Percentiles rank a stretch among this genome's conserved stretches.
Conservation (phyloP, 345 rosid genomes). For the Clausena lansium region DNA sequence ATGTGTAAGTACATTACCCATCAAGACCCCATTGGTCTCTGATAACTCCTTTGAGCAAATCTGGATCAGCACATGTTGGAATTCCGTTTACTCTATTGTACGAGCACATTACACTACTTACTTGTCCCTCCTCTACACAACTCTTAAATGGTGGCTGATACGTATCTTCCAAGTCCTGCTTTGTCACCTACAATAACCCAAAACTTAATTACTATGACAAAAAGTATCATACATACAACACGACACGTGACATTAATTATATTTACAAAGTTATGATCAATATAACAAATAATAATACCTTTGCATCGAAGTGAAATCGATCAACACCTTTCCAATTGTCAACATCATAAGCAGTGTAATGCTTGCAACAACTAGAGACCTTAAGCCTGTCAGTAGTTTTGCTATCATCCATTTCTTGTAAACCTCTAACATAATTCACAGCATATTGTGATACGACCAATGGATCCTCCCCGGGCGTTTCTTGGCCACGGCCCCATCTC, state of each 20-base stretch:
- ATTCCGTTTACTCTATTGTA: slow-evolving; percentile 44
- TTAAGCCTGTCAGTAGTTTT: slow-evolving; percentile 22
- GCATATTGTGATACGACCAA: slow-evolving; percentile 39
- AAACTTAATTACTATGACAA: too few species aligned
- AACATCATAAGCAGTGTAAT: slow-evolving; percentile 47
- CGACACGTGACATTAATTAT: not conserved
- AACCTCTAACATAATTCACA: slow-evolving; percentile 45
- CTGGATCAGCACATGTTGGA: slow-evolving; percentile 40
- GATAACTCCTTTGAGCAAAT: slow-evolving; percentile 31
- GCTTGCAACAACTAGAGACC: slow-evolving; percentile 49
- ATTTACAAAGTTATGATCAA: too few species aligned
- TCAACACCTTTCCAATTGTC: slow-evolving; percentile 39
- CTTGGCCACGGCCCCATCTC: slow-evolving; percentile 56
- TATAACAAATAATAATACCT: slow-evolving; percentile 17
- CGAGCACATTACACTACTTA: slow-evolving; percentile 44
- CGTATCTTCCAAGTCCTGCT: slow-evolving; percentile 47
- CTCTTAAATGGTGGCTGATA: slow-evolving; percentile 45
- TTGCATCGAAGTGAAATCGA: slow-evolving; percentile 40
- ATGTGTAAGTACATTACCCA: slow-evolving; percentile 24
- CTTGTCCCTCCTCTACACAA: slow-evolving; percentile 39
- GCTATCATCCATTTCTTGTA: slow-evolving; percentile 37
- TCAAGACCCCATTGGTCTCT: slow-evolving; percentile 44
- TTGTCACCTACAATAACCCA: slow-evolving; percentile 33
- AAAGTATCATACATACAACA: not conserved
- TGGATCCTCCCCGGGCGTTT: slow-evolving; percentile 57